Base-by-base conservation (phyloP, 2,329 filamentous ascomycete species). In the Eutypella sp. region DNA sequence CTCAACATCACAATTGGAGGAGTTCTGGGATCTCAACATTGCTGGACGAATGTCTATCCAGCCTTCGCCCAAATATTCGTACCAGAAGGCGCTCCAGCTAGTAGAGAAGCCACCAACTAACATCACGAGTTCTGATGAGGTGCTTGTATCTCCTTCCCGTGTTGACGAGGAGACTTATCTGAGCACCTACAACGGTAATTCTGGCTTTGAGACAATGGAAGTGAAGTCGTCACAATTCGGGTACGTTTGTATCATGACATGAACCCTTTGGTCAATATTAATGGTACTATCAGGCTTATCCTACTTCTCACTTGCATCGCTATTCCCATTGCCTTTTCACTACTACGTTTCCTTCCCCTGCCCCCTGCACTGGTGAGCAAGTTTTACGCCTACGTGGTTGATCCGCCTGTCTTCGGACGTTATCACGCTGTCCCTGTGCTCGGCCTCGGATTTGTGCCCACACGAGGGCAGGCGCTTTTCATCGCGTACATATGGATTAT, bases 301-400 rank as follows among this genome's bases (percentile, higher is more conserved):
- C 43, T 63, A 3, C 50, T 67, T 6, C 61, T 63, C 13, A 54
- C 47, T 8, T 49, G 51, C 3, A 40, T 67, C 10, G 55, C 61
- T 5, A 52, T 65, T 16, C 64, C 64, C 3, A 51, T 67, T 13
- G 33, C 50, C 5, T 44, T 65, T 1, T 68, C 67, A 1, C 50
- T 68, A 1, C 40, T 65, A n/a, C 61, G 66, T 13, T 66, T 64
- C 48, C n/a, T 70, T 2, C 60, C 66, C 0, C 51, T 57, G 7
- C 51, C 51, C 10, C 41, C 37, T 2, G 11, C 7, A 2, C 16
- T 64, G 4, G 46, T 45, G 2, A 55, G 47, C 11, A 59, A 52
- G 45, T 40, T 63, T 47, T 60, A 65, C 23, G 60, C 64, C 2
- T 49, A 62, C 25, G 31, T 65, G 23, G 54, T 62, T 25, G 54